Base-by-base conservation (phyloP, 2,329 filamentous ascomycete species). In the Colletotrichum tanaceti region DNA sequence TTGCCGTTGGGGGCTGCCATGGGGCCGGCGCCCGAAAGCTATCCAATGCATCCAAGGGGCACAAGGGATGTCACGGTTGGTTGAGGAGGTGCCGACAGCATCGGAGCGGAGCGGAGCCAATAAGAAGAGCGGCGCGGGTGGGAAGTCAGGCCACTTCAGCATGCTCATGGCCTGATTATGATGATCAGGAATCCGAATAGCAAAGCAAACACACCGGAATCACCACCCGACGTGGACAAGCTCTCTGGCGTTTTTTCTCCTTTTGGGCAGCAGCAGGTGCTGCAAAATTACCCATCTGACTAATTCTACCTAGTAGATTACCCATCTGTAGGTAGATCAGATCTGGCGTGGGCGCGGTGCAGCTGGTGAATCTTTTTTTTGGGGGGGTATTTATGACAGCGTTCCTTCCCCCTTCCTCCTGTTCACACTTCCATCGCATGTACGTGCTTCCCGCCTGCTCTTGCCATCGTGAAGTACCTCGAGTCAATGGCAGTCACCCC, bases 151-250 rank as follows among this genome's bases (percentile, higher is more conserved):
- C 66, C 66, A 69, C 62, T 69, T 69, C 53, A 53, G 62, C 55
- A 52, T 69, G 62, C 47, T 61, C 66, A 60, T 69, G 66, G 66
- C 55, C 66, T 69, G 66, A 69, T 69, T 66, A 68, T 68, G 65
- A 68, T 68, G 65, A 63, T 55, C 54, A 55, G 65, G 63, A 58
- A 65, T 58, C 43, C 57, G 41, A 49, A 43, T 14, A 44, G 57
- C 32, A 28, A 35, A 58, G 59, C 64, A 63, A 58, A 63, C 64
- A 67, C 58, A 67, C 64, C 35, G 58, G 38, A 53, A 39, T 43
- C 39, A 58, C 43, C 43, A 46, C 28, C 44, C 55, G 24, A 41
- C 50, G 43, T 62, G 49, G 47, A 41, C 52, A 41, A 47, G 52
- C 63, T 64, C 53, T 57, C 7, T 35, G 32, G 20, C 39, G 44